Conservation (phyloP, 345 rosid genomes). For the Tarenaya hassleriana region DNA sequence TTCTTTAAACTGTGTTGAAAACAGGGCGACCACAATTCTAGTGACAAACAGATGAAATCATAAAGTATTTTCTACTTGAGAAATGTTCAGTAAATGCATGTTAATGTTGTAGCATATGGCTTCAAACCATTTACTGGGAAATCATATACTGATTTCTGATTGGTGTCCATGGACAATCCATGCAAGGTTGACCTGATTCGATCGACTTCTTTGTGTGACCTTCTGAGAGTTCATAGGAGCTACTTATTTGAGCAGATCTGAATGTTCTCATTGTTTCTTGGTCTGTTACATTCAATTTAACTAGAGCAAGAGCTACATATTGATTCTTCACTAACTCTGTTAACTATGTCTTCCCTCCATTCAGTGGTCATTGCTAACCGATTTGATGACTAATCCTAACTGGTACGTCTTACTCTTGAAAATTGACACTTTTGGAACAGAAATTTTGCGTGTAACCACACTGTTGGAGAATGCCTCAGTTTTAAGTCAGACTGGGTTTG, state of each 20-base stretch:
- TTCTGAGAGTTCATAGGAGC: neutral
- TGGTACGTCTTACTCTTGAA: slow-evolving; percentile 88
- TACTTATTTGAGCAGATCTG: neutral
- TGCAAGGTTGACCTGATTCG: neutral
- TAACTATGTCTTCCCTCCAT: slow-evolving; percentile 46
- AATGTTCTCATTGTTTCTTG: slow-evolving; percentile 14
- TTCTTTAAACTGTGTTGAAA: no score
- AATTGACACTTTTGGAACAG: slow-evolving; percentile 97
- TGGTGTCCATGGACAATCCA: neutral
- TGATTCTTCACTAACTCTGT: slow-evolving; percentile 45
- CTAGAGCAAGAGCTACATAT: slow-evolving; percentile 22
- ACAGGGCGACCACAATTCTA: no score
- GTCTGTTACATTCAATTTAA: slow-evolving; percentile 18
- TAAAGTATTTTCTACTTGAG: no score
- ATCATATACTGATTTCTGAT: slow-evolving; percentile 18
- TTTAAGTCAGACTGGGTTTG: slow-evolving; percentile 96
- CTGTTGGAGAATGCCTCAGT: slow-evolving; percentile 99
- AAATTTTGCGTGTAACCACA: slow-evolving; percentile 96
- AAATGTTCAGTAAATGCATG: no score
- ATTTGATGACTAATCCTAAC: slow-evolving; percentile 76
- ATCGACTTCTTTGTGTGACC: neutral
- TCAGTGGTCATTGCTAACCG: slow-evolving; percentile 57
- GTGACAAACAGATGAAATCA: no score
- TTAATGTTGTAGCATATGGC: neutral
- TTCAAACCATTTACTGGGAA: neutral